Evolutionary conservation across 768 basidiomycete species (phyloP).

Genomic region (Cubamyces lactineus): DNA sequence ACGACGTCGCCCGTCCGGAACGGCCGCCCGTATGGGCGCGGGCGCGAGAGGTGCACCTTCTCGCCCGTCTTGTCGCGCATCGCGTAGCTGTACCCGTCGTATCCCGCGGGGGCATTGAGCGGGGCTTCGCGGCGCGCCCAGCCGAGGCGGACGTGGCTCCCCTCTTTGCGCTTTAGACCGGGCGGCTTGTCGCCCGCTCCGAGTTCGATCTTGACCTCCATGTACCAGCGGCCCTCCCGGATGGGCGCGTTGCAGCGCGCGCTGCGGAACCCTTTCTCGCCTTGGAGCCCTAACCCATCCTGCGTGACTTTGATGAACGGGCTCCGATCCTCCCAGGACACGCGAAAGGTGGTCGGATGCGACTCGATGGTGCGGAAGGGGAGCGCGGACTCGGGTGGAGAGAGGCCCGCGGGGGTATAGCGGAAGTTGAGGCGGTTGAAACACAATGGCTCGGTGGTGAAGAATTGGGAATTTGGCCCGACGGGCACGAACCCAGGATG

Average conservation of each 20-base stretch:
- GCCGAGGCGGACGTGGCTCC: constrained; percentile 86
- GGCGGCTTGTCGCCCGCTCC: constrained; percentile 65
- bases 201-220: constrained; percentile 82
- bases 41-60: constrained; percentile 83
- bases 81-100: constrained; percentile 94
- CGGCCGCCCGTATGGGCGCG: constrained; percentile 71
- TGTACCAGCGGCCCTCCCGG: constrained; percentile 90
- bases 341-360: constrained; percentile 66
- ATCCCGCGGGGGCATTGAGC: constrained; percentile 89
- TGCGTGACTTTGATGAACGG: constrained; percentile 77
- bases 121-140: constrained; percentile 92
- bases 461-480: constrained; percentile 58
- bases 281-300: constrained; percentile 74
- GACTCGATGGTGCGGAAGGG: constrained; percentile 84
- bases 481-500: constrained; percentile 69
- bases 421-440: constrained; percentile 80
- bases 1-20: constrained; percentile 87
- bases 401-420: constrained; percentile 79
- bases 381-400: constrained; percentile 54
- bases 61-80: constrained; percentile 92
- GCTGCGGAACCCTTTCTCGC: constrained; percentile 89
- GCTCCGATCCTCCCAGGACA: constrained; percentile 92
- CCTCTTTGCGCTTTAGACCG: constrained; percentile 58
- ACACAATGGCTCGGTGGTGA: constrained; percentile 70
- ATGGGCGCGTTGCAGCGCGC: constrained; percentile 90